phyloP scores from a whole-genome alignment of 176 grass and related monocot genomes.

The Ensete ventricosum region DNA sequence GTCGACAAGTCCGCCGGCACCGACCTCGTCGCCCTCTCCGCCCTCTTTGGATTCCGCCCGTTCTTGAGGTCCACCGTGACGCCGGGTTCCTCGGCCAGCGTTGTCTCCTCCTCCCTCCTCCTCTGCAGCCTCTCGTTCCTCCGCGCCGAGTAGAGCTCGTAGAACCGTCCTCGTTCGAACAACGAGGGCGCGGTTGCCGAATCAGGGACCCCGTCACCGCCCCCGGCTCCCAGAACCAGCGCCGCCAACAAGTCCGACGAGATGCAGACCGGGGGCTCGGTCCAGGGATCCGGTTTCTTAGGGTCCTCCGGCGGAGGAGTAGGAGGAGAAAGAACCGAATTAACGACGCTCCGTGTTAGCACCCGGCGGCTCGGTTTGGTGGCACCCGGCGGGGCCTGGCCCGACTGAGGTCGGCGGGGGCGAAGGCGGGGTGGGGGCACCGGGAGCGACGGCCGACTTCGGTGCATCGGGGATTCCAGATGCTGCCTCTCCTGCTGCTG shows the following conservation, averaged over 20 bases:
- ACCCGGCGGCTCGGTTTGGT: not conserved
- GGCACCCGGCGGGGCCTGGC: conserved; percentile 36
- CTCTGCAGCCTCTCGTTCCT: conserved; percentile 72
- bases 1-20: conserved; percentile 26
- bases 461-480: conserved; percentile 31
- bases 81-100: conserved; percentile 45
- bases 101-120: conserved; percentile 37
- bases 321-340: not conserved
- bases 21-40: conserved; percentile 9
- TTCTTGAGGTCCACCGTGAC: conserved; percentile 64
- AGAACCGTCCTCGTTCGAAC: conserved; percentile 72
- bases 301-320: conserved; percentile 23
- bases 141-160: conserved; percentile 70
- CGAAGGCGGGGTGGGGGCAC: conserved; percentile 74
- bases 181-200: conserved; percentile 34
- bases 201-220: not conserved
- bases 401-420: conserved; percentile 29
- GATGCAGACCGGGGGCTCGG: conserved; percentile 26
- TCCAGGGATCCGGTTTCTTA: conserved; percentile 27
- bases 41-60: conserved; percentile 33
- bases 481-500: no score
- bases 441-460: conserved; percentile 35
- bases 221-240: conserved; percentile 24
- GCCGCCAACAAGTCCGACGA: conserved; percentile 21
- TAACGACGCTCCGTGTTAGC: no score